A percentile compares a stretch with the other conserved stretches of the same genome.
Conservation (phyloP, 352 stramenopile genomes). For the Phytophthora capsici region DNA sequence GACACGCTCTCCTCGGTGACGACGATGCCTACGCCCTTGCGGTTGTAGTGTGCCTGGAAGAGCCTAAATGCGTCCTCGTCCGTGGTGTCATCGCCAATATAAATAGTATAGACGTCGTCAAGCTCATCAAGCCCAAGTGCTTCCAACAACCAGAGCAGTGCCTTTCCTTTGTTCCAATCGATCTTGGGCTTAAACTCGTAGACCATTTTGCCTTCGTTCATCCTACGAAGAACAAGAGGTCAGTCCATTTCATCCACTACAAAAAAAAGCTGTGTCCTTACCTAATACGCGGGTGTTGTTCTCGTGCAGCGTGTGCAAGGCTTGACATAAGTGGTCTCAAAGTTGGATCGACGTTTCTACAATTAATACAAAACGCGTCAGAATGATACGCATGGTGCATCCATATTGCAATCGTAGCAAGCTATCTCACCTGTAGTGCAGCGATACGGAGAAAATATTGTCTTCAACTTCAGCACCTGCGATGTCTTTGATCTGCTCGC, state of each 20-base stretch:
- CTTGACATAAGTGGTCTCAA: constrained; percentile 46
- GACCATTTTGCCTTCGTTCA: constrained; percentile 90
- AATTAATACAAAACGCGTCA: background rate
- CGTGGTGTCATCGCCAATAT: constrained; percentile 92
- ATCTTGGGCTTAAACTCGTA: constrained; percentile 93
- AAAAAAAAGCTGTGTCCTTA: constrained; percentile 24
- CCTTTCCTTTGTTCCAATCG: constrained; percentile 93
- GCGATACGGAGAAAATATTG: constrained; percentile 90
- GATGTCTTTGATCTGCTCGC: constrained; percentile 50
- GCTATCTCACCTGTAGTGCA: constrained; percentile 82
- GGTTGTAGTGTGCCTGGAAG: constrained; percentile 55
- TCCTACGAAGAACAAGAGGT: constrained; percentile 28
- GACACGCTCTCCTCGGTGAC: constrained; percentile 78
- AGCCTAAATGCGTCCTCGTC: constrained; percentile 89
- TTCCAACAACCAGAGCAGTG: constrained; percentile 86
- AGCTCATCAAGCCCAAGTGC: constrained; percentile 71
- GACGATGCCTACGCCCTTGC: constrained; percentile 83
- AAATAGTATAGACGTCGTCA: constrained; percentile 91
- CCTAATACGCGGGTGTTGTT: constrained; percentile 66
- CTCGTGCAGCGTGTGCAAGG: constrained; percentile 49
- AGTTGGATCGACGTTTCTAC: constrained; percentile 64
- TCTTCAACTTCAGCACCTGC: constrained; percentile 84
- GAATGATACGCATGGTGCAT: background rate
- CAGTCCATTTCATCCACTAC: too few relatives aligned
- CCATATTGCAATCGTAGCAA: background rate